Percentiles rank a stretch among this genome's conserved stretches.
These are phyloP conservation scores for Umbelopsis ramanniana DNA, from an alignment of 192 early-diverging fungal species.

Conservation along the genomic window DNA sequence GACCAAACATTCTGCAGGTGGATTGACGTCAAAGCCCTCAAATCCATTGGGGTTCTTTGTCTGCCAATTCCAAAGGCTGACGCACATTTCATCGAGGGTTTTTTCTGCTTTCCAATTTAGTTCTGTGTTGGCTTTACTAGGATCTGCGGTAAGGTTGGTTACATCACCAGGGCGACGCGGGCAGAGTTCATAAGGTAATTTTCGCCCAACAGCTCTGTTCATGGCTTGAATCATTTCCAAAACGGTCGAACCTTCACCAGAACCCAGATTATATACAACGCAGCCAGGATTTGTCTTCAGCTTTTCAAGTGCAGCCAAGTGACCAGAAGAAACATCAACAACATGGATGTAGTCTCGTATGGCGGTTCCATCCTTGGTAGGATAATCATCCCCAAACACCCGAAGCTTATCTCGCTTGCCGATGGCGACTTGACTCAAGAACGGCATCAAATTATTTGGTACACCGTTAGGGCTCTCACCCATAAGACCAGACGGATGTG, in stretches of 20 bases:
- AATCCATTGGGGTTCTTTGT: conserved; percentile 70
- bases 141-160: conserved; percentile 82
- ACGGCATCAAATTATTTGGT: conserved; percentile 95
- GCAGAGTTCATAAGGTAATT: conserved; percentile 72
- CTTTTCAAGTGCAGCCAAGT: conserved; percentile 85
- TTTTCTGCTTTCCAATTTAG: conserved; percentile 68
- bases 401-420: conserved; percentile 83
- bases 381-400: conserved; percentile 94
- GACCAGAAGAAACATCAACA: conserved; percentile 87
- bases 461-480: conserved; percentile 90
- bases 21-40: conserved; percentile 31
- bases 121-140: conserved; percentile 60
- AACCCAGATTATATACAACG: conserved; percentile 88
- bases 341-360: conserved; percentile 98
- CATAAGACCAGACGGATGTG: conserved; percentile 88
- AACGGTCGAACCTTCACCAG: conserved; percentile 88
- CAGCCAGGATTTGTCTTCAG: conserved; percentile 60
- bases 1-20: conserved; percentile 22
- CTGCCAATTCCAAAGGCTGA: conserved; percentile 76
- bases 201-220: conserved; percentile 76
- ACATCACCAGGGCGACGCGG: conserved; percentile 83
- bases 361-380: conserved; percentile 91
- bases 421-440: conserved; percentile 86
- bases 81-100: conserved; percentile 67
- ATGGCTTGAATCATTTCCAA: conserved; percentile 90